Conservation (phyloP, 441 rosid genomes). For the Mallotus japonicus region DNA sequence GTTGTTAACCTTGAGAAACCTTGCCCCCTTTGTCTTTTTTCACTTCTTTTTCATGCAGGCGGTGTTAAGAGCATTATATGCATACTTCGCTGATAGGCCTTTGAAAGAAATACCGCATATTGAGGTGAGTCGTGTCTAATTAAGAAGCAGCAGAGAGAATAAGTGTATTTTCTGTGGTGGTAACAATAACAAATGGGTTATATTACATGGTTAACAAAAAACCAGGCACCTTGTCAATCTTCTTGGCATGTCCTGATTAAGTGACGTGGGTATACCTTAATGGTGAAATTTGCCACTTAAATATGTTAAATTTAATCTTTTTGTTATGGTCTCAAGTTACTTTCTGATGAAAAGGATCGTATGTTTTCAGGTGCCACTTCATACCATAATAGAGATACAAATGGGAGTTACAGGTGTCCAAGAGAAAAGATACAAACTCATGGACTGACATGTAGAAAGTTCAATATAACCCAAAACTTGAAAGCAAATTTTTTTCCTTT, state of each 20-base stretch:
- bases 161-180: neutral
- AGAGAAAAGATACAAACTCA: slow-evolving; percentile 96
- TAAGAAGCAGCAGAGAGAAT: neutral
- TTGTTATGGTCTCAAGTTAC: no score
- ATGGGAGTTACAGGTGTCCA: slow-evolving; percentile 99
- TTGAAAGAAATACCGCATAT: slow-evolving; percentile 95
- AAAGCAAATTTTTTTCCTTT: neutral
- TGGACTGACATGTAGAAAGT: slow-evolving; percentile 51
- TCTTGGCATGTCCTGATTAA: neutral
- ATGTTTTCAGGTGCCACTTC: slow-evolving; percentile 80
- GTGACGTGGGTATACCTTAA: neutral
- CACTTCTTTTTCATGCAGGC: slow-evolving; percentile 51
- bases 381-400: slow-evolving; percentile 97
- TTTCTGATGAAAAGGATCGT: neutral
- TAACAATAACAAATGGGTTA: neutral
- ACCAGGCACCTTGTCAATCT: neutral
- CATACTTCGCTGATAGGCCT: slow-evolving; percentile 98
- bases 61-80: slow-evolving; percentile 91
- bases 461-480: neutral
- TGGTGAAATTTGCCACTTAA: no score
- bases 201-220: neutral
- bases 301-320: no score
- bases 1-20: neutral
- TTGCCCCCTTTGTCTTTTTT: neutral
- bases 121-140: slow-evolving; percentile 56